Evolutionary conservation across 2,329 filamentous ascomycete genomes (phyloP), one percentile per base, ranked within the genome.

Genomic region (Epicoccum sorghinum): DNA sequence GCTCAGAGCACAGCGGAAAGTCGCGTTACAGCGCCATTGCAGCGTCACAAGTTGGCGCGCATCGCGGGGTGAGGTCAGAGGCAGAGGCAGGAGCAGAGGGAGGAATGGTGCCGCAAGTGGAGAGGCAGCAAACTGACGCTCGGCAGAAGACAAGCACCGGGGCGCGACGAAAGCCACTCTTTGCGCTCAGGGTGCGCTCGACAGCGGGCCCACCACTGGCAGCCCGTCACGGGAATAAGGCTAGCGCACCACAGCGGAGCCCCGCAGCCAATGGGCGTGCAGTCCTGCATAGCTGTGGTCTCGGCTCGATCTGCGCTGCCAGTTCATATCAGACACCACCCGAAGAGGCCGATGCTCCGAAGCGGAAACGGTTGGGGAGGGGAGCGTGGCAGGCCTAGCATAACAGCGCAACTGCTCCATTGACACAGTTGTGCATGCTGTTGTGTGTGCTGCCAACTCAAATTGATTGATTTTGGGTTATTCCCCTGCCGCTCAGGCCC

Each of bases 191-290:
- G 49, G 33, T 42, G 46, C 32, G 38, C 30, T 36, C 39, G 38
- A 3, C 29, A 30, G 51, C 45, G 48, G 48, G 41, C 41, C 40
- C 47, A 32, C 47, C 47, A 38, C 23, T 24, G 43, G 22, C 38
- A 42, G 8, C 32, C 40, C 23, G 43, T 46, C 52, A 46, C 59
- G 59, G 59, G 37, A 52, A 57, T 61, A 56, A 56, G 25, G n/a
- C 12, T 52, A 40, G 46, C 25, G 39, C 37, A 30, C 14, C 23
- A 30, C 36, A 32, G 60, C 57, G 46, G 57, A 56, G 55, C 49
- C 33, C 60, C 63, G 60, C 58, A 55, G 52, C 66, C 60, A 68
- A 68, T 70, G 38, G 57, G 27, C 33, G 10, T 22, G 9, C 14
- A 23, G 12, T 12, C 14, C n/a, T 25, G 33, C 18, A 32, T 25